Percentiles rank a stretch among this genome's conserved stretches.
These are phyloP conservation scores for Calonectria pauciramosa DNA, from an alignment of 2,329 filamentous ascomycete genomes.

Conservation along the genomic window DNA sequence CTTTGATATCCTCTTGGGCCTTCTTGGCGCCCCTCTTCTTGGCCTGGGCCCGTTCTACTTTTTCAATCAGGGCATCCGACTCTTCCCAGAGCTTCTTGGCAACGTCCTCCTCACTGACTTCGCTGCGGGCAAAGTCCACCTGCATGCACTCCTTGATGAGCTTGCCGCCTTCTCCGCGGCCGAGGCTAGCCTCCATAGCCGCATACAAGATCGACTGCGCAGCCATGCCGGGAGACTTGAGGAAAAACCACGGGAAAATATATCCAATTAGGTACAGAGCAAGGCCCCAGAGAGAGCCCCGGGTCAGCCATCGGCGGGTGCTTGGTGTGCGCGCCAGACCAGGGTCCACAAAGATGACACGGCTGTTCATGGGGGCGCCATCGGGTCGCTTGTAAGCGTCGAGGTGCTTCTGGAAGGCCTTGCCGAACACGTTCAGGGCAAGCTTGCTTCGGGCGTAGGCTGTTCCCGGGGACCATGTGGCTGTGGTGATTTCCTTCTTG, in stretches of 20 bases:
- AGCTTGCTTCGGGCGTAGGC: constrained; percentile 79
- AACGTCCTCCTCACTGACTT: constrained; percentile 82
- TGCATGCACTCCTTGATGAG: constrained; percentile 91
- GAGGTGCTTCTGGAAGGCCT: constrained; percentile 93
- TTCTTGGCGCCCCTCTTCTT: constrained; percentile 60
- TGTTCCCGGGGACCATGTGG: constrained; percentile 67
- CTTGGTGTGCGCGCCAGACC: constrained; percentile 88
- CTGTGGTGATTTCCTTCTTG: constrained; percentile 63
- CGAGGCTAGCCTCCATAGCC: constrained; percentile 83
- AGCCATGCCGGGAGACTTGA: constrained; percentile 87
- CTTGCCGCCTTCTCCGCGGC: constrained; percentile 74
- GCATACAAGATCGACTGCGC: constrained; percentile 90
- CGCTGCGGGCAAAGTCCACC: constrained; percentile 77
- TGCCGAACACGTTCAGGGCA: constrained; percentile 89
- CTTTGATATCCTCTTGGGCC: constrained; percentile 51
- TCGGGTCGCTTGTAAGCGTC: constrained; percentile 88
- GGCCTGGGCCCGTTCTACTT: constrained; percentile 79
- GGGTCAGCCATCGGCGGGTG: constrained; percentile 87
- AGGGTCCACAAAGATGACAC: constrained; percentile 89
- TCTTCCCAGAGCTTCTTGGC: constrained; percentile 92
- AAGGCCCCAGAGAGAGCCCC: constrained; percentile 86
- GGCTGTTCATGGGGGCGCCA: constrained; percentile 82
- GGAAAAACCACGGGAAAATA: constrained; percentile 85
- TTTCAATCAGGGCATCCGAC: constrained; percentile 87
- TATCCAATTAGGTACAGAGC: constrained; percentile 83